These are phyloP conservation scores for Xylaria multiplex DNA, from an alignment of 2,329 filamentous ascomycete species.

Conservation along the genomic window DNA sequence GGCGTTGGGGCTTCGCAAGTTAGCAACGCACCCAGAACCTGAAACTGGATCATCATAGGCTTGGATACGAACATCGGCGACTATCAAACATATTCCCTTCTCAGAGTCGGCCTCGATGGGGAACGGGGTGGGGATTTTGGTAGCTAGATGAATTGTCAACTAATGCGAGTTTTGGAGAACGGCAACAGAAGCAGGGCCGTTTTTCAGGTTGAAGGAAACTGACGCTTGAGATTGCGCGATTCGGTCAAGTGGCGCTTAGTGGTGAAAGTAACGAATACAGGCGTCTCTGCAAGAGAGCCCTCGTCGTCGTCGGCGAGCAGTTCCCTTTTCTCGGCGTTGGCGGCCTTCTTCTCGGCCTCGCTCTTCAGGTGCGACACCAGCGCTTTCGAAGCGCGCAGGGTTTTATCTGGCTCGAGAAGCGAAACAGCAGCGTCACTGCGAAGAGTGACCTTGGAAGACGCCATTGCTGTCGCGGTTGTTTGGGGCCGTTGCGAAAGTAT, in stretches of 20 bases:
- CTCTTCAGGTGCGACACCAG: constrained; percentile 71
- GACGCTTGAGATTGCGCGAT: constrained; percentile 58
- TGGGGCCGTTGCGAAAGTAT: neutral
- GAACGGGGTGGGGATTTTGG: constrained; percentile 82
- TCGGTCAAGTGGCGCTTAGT: constrained; percentile 75
- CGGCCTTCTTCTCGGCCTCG: constrained; percentile 59
- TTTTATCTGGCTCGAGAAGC: constrained; percentile 53
- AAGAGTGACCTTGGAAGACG: constrained; percentile 48
- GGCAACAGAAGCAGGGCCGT: neutral
- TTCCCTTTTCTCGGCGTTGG: constrained; percentile 63
- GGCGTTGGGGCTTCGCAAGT: constrained; percentile 51
- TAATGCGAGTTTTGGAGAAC: neutral
- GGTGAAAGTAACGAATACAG: constrained; percentile 70
- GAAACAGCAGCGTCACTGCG: constrained; percentile 47
- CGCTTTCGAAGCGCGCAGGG: constrained; percentile 70
- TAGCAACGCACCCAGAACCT: constrained; percentile 14
- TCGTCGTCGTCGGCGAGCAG: constrained; percentile 62
- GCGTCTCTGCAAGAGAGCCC: constrained; percentile 57
- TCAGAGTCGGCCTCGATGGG: constrained; percentile 71
- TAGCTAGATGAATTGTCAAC: constrained; percentile 68
- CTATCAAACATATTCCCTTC: constrained; percentile 79
- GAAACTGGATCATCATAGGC: neutral
- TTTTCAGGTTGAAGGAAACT: neutral
- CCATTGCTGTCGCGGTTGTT: constrained; percentile 43
- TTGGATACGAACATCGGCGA: constrained; percentile 62